Conservation (phyloP, 257 asterid genomes). For the Nicotiana paniculata region DNA sequence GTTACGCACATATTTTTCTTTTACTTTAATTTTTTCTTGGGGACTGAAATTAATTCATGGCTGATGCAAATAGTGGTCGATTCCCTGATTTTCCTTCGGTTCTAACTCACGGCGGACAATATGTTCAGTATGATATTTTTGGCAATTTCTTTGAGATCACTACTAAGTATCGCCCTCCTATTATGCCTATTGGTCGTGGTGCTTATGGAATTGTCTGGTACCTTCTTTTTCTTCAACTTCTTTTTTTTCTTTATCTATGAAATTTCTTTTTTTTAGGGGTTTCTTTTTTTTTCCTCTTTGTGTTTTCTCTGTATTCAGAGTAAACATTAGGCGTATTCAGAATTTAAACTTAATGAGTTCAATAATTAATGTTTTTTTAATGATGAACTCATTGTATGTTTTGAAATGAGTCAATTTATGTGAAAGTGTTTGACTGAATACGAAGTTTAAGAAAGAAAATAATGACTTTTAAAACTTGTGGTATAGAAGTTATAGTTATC, state of each 20-base stretch:
- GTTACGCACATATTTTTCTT: background rate
- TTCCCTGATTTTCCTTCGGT: conserved; percentile 67
- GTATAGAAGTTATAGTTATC: background rate
- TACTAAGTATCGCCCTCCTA: conserved; percentile 71
- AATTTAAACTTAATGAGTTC: background rate
- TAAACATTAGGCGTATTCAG: no score
- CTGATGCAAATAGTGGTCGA: conserved; percentile 46
- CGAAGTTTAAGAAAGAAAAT: background rate
- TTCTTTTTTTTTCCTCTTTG: no score
- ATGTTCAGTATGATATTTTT: conserved; percentile 61
- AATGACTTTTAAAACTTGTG: background rate
- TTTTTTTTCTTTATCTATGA: background rate
- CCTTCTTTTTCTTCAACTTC: background rate
- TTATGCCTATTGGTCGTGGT: conserved; percentile 96
- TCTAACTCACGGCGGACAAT: conserved; percentile 71
- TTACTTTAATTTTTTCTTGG: no score
- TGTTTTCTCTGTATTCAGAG: no score
- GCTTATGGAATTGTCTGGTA: conserved; percentile 99
- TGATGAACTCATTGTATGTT: background rate
- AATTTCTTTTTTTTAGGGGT: no score
- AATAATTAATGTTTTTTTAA: background rate
- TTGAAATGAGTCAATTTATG: background rate
- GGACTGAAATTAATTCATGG: conserved; percentile 18
- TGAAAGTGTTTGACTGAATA: background rate
- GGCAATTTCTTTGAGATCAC: conserved; percentile 77